Evolutionary conservation across 2,329 filamentous ascomycete species (phyloP).

Genomic region (Beauveria sp.): DNA sequence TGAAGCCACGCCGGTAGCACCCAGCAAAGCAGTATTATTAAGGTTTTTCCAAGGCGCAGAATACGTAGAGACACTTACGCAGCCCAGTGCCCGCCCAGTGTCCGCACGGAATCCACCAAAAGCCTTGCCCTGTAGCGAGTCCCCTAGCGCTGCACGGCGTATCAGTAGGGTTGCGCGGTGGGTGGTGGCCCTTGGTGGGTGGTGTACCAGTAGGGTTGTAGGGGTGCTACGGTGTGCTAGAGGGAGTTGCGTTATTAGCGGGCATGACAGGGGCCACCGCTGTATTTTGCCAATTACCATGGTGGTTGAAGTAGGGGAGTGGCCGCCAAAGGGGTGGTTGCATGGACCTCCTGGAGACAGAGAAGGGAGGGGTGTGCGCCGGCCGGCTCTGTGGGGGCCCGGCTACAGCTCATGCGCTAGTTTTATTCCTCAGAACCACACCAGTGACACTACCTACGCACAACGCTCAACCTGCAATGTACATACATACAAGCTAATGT

Average conservation of each 20-base stretch:
- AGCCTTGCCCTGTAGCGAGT: not conserved
- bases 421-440: not conserved
- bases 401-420: not conserved
- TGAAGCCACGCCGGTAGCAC: not conserved
- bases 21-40: not conserved
- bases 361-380: too few species aligned
- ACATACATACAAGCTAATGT: not conserved
- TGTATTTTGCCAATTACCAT: too few species aligned
- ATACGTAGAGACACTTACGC: slow-evolving; percentile 6
- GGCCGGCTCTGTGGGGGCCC: too few species aligned
- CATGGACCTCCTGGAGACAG: too few species aligned
- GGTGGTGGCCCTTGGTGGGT: not conserved
- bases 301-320: too few species aligned
- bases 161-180: not conserved
- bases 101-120: not conserved
- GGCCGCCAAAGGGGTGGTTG: too few species aligned
- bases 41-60: not conserved
- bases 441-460: not conserved
- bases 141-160: not conserved
- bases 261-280: too few species aligned
- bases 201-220: not conserved
- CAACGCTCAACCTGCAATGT: not conserved
- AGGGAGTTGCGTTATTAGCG: too few species aligned
- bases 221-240: too few species aligned
- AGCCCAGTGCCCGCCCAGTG: not conserved